A percentile compares a stretch with the other conserved stretches of the same genome.
Evolutionary conservation across 192 early-diverging fungal species (phyloP).

Genomic region (Linnemannia elongata): DNA sequence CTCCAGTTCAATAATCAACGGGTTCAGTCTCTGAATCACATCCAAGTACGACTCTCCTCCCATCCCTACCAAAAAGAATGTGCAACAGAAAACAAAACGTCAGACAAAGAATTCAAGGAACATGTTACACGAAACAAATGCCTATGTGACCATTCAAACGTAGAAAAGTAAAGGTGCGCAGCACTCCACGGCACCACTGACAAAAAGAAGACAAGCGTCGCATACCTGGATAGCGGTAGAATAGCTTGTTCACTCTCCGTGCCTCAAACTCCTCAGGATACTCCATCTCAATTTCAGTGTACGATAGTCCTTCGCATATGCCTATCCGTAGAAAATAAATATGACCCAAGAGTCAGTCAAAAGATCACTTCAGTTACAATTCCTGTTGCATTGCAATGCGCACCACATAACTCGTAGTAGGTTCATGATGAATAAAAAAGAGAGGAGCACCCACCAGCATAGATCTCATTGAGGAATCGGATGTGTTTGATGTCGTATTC

Average conservation of each 20-base stretch:
- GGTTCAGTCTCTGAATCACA: conserved; percentile 93
- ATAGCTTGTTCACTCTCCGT: conserved; percentile 89
- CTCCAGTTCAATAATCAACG: conserved; percentile 96
- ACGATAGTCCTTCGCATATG: conserved; percentile 81
- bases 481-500: conserved; percentile 86
- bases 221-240: conserved; percentile 92
- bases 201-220: background rate
- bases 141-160: background rate
- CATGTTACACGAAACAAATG: background rate
- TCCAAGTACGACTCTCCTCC: conserved; percentile 96
- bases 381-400: conserved; percentile 13
- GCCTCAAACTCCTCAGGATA: conserved; percentile 88
- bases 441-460: conserved; percentile 67
- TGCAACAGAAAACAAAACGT: background rate
- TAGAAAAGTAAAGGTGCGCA: too few species aligned
- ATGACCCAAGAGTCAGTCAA: background rate
- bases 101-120: background rate
- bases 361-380: too few species aligned
- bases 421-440: background rate
- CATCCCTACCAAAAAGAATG: conserved; percentile 60
- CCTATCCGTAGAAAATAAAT: conserved; percentile 13
- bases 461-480: conserved; percentile 93
- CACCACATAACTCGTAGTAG: too few species aligned
- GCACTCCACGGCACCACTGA: background rate
- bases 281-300: conserved; percentile 79